Conservation (phyloP, 768 basidiomycete species). For the Lentinula edodes region DNA sequence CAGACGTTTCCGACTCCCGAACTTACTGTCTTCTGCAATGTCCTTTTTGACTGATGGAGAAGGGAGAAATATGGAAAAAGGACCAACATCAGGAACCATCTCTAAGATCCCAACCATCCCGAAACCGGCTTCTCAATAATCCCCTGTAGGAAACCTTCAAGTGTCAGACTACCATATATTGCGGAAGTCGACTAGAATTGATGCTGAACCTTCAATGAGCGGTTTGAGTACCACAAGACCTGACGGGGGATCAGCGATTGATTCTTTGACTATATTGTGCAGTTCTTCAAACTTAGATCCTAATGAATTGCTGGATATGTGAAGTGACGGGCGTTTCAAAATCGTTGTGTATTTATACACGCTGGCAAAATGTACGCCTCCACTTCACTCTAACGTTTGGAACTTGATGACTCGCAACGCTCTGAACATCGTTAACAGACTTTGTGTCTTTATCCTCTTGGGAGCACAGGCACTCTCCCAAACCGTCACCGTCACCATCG, state of each 20-base stretch:
- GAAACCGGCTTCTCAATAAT: not conserved
- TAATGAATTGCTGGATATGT: not conserved
- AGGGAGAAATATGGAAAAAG: not conserved
- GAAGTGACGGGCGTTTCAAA: not conserved
- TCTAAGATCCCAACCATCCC: not conserved
- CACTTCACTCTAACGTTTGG: not conserved
- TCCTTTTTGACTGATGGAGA: not conserved
- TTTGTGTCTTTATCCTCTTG: not conserved
- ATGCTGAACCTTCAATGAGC: not conserved
- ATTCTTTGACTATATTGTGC: not conserved
- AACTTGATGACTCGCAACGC: not conserved
- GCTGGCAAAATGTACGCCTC: no score
- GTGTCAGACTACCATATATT: not conserved
- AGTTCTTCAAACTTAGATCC: not conserved
- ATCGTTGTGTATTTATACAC: not conserved
- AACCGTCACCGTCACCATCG: not conserved
- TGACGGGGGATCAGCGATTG: constrained; percentile 2
- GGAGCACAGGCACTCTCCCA: not conserved
- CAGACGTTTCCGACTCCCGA: not conserved
- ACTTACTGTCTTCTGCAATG: not conserved
- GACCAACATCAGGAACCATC: not conserved
- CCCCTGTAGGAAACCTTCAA: not conserved
- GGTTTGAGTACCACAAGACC: not conserved
- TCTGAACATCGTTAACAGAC: not conserved
- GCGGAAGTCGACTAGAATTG: not conserved